Evolutionary conservation across 2,329 filamentous ascomycete genomes (phyloP), one percentile per base, ranked within the genome.

Genomic region (Colletotrichum camelliae): DNA sequence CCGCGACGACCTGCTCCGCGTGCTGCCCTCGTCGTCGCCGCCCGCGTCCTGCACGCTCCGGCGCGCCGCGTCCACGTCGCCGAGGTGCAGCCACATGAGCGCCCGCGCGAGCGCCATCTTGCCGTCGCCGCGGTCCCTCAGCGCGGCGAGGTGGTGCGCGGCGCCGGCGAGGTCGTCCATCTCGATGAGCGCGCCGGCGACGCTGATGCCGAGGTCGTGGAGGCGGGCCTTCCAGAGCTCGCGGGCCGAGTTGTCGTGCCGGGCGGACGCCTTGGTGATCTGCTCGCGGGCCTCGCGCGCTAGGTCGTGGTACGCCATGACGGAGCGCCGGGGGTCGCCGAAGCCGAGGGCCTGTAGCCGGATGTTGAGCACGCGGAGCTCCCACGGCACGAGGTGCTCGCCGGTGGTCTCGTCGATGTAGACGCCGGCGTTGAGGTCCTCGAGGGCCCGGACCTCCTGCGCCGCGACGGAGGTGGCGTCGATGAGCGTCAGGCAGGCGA

Each of bases 281-380:
- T 90, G 89, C 3, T 87, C 86, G 21, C 96, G 89, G 3, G 95
- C 95, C 83, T 98, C 95, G 10, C 94, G 86, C 0, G 93, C 96
- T 3, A 98, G 89, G 77, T 98, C 96, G 82, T 98, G 98, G 82
- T 98, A 95, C 60, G 94, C 94, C 89, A 97, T 96, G 73, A 99
- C 93, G 5, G 95, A 94, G 77, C 96, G 90, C 6, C 96, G 90
- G 66, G 93, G 91, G 84, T 99, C 97, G 5, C 93, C 93, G 78
- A 97, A 97, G 1, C 95, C 95, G 61, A 98, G 90, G 0, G 95
- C 95, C 79, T 98, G 95, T 24, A 98, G 89, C 2, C 96, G 91
- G 10, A 98, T 94, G 8, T 94, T 93, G 18, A 98, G 89, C 4
- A 98, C 90, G 8, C 97, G 92, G 68, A 99, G 89, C 57, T 94